phyloP scores from a whole-genome alignment of 2,329 filamentous ascomycete species.

The Cadophora sp. region DNA sequence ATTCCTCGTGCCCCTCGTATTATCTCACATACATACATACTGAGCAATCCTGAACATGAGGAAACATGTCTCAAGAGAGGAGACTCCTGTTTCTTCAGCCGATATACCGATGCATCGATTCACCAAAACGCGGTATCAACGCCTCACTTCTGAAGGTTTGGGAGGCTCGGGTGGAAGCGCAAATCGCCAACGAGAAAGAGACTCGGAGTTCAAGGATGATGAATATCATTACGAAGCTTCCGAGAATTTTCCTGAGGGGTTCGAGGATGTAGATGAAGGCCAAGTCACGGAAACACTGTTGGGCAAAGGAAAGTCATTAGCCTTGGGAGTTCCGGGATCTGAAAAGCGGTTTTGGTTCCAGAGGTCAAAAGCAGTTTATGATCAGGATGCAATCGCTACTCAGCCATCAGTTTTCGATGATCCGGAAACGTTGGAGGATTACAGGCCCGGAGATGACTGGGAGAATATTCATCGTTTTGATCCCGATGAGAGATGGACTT shows the following conservation, averaged over 20 bases:
- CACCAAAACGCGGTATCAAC: background rate
- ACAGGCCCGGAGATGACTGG: conserved; percentile 36
- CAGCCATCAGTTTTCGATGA: conserved; percentile 40
- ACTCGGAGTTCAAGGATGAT: background rate
- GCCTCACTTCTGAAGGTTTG: background rate
- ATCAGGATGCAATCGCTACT: conserved; percentile 38
- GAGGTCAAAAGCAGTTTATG: conserved; percentile 30
- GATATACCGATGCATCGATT: conserved; percentile 1
- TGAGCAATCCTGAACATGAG: too few species aligned
- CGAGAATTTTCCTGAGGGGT: background rate
- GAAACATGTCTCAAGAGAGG: too few species aligned
- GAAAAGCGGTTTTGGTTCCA: conserved; percentile 39
- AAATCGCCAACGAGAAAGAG: background rate
- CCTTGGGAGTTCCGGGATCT: conserved; percentile 29
- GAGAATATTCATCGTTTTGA: conserved; percentile 40
- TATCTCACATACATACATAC: too few species aligned
- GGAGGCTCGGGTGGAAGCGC: background rate
- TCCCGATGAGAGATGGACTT: conserved; percentile 38
- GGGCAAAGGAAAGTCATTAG: background rate
- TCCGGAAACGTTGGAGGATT: conserved; percentile 35
- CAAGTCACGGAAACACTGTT: background rate
- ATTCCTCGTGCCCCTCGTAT: too few species aligned
- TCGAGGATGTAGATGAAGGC: background rate
- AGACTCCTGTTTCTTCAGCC: too few species aligned
- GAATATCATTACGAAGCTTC: conserved; percentile 1